phyloP scores from a whole-genome alignment of 495 filamentous ascomycete genomes.

The Neurospora sublineolata region DNA sequence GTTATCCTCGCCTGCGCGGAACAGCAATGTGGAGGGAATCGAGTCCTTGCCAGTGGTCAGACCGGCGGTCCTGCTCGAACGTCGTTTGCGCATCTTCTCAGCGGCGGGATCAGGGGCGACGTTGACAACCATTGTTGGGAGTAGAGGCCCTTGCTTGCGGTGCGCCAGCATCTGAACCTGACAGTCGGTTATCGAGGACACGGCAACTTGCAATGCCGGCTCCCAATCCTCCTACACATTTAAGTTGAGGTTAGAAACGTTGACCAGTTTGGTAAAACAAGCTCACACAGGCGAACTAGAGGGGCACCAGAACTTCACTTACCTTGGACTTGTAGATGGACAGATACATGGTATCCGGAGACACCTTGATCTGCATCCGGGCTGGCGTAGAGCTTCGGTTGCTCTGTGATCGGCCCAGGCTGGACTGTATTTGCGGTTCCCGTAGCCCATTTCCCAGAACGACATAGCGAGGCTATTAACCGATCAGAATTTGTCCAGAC shows the following conservation, averaged over 20 bases:
- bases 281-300: constrained; percentile 5
- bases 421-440: constrained; percentile 8
- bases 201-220: constrained; percentile 36
- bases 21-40: constrained; percentile 29
- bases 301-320: constrained; percentile 6
- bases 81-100: constrained; percentile 43
- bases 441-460: constrained; percentile 26
- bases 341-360: constrained; percentile 31
- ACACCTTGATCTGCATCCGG: constrained; percentile 17
- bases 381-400: constrained; percentile 17
- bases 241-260: constrained; percentile 1
- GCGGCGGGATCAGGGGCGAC: constrained; percentile 37
- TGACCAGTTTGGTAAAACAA: background rate
- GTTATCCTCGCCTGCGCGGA: constrained; percentile 30
- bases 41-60: constrained; percentile 33
- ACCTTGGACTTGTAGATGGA: constrained; percentile 47
- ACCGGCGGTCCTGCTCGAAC: constrained; percentile 44
- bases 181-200: constrained; percentile 39
- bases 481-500: constrained; percentile 1
- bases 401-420: constrained; percentile 15
- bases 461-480: constrained; percentile 33
- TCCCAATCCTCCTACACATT: constrained; percentile 36
- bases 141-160: constrained; percentile 39
- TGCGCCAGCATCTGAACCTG: constrained; percentile 41
- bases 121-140: constrained; percentile 40